Base-by-base conservation (phyloP, 306 rosid genomes). In the Prunus davidiana region DNA sequence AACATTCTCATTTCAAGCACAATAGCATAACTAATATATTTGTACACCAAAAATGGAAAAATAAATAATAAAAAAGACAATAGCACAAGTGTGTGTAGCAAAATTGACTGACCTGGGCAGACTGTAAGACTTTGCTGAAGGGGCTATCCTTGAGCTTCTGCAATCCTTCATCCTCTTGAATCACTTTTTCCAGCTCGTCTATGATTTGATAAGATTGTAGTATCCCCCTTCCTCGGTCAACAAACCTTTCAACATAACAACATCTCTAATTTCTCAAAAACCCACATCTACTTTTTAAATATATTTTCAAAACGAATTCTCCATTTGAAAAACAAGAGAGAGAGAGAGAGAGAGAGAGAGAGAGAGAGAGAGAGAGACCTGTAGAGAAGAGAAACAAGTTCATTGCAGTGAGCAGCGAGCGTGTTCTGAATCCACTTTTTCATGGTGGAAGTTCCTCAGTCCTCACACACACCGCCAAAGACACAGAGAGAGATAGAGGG, bases 101-200 rank as follows among this genome's bases (percentile, higher is more conserved):
- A 16, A 25, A 3, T 25, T 47, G 46, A 69, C 45, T 66, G 54
- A 28, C 88, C 89, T 82, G 79, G 9, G 93, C 86, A 81, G 84
- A 82, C 80, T 89, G 80, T 13, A 89, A 76, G 45, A 81, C 79
- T 55, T 84, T 67, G 82, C 84, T 78, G 52, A 86, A 89, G 61
- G 88, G 81, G 28, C 85, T 81, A 67, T 83, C 79, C 64, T 80
- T 76, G 73, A 82, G 86, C 50, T 74, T 77, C 24, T 66, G 67
- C 76, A 73, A 79, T 6, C 57, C 73, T 61, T 78, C 87, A 50
- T 76, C 80, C 55, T 86, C 86, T 30, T 43, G 22, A 12, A 79
- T 60, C 75, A 86, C 81, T 1, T 56, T 75, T 54, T 81, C 87
- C 3, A 86, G 73, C 75, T 83, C 80, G 5, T 52, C 71, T 43